Percentiles rank a stretch among this genome's conserved stretches.
Evolutionary conservation across 2,329 filamentous ascomycete species (phyloP).

Genomic region (Albophoma yamanashiensis): DNA sequence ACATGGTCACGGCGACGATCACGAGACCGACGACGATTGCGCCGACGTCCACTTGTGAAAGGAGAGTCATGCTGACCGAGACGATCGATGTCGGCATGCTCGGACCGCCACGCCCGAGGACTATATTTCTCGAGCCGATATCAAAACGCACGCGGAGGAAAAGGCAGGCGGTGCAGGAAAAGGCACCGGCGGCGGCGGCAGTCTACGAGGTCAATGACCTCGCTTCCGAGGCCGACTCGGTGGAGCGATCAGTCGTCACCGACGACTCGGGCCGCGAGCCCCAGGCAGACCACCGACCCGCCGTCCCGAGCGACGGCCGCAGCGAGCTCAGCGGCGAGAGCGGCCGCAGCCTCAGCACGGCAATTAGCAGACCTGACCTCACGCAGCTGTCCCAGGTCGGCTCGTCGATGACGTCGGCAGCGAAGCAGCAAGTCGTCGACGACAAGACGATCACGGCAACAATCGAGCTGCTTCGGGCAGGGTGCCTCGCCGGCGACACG

Average conservation of each 20-base stretch:
- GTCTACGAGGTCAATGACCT: slow-evolving; percentile 27
- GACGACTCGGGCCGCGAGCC: slow-evolving; percentile 29
- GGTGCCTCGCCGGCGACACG: slow-evolving; percentile 75
- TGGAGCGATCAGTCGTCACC: slow-evolving; percentile 27
- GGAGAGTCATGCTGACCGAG: slow-evolving; percentile 70
- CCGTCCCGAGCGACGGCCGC: slow-evolving; percentile 41
- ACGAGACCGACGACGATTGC: slow-evolving; percentile 82
- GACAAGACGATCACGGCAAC: slow-evolving; percentile 79
- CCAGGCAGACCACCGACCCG: slow-evolving; percentile 26
- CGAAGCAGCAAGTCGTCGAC: slow-evolving; percentile 35
- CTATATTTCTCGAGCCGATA: slow-evolving; percentile 81
- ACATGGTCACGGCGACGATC: slow-evolving; percentile 80
- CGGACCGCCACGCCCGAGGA: slow-evolving; percentile 62
- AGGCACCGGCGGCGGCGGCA: slow-evolving; percentile 24
- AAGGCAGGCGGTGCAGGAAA: slow-evolving; percentile 36
- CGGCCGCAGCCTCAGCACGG: slow-evolving; percentile 54
- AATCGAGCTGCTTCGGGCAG: slow-evolving; percentile 71
- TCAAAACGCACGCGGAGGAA: slow-evolving; percentile 58
- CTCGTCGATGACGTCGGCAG: slow-evolving; percentile 16
- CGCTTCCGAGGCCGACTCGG: slow-evolving; percentile 22
- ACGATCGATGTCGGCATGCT: slow-evolving; percentile 75
- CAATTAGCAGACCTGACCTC: slow-evolving; percentile 41
- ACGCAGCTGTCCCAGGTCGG: slow-evolving; percentile 21
- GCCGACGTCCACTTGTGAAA: slow-evolving; percentile 68
- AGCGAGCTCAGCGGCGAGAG: slow-evolving; percentile 67